Evolutionary conservation across 179 eudicot species (phyloP).

Genomic region (Patellifolia procumbens): DNA sequence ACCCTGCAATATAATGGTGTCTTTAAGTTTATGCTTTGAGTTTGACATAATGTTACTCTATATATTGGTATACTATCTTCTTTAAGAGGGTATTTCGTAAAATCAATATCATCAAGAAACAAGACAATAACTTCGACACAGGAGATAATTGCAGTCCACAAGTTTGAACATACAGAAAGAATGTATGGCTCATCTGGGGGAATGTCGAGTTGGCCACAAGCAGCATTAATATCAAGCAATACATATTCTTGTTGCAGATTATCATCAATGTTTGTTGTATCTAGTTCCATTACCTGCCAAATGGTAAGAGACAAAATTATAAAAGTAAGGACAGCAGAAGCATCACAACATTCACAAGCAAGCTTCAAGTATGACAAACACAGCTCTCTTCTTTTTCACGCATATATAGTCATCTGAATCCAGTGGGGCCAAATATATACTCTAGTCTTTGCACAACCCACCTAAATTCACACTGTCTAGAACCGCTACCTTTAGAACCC

Average conservation of each 20-base stretch:
- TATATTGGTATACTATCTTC: neutral
- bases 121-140: neutral
- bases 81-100: neutral
- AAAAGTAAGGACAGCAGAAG: neutral
- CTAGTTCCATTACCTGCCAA: constrained; percentile 30
- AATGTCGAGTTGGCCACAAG: constrained; percentile 47
- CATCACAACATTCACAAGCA: no score
- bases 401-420: no score
- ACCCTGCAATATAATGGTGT: no score
- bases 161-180: constrained; percentile 53
- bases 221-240: constrained; percentile 57
- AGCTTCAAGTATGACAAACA: no score
- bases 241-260: constrained; percentile 56
- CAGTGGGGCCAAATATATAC: neutral
- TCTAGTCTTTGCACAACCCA: neutral
- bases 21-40: no score
- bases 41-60: neutral
- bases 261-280: constrained; percentile 14
- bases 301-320: neutral
- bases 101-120: neutral
- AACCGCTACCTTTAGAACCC: neutral
- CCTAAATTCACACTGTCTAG: neutral
- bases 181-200: constrained; percentile 65
- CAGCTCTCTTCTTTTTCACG: no score
- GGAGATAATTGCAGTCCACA: neutral